Evolutionary conservation across 306 rosid genomes (phyloP).

Genomic region (Morella rubra): DNA sequence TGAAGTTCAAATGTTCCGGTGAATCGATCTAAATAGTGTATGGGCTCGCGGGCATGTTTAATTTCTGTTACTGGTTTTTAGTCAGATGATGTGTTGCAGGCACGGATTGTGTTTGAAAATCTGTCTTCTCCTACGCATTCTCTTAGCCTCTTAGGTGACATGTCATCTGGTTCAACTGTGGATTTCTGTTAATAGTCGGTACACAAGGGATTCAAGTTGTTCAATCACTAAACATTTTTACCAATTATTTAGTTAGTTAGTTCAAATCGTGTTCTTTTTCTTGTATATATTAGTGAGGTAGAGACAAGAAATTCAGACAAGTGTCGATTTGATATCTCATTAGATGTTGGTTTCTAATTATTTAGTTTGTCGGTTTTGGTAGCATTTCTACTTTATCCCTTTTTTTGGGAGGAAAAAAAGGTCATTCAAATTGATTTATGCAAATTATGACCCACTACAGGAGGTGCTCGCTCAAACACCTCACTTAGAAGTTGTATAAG

Average conservation of each 20-base stretch:
- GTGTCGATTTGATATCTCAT: not conserved
- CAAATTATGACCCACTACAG: not conserved
- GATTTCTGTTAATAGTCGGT: not conserved
- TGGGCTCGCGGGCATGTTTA: too few species aligned
- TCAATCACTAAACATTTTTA: not conserved
- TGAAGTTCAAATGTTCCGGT: too few species aligned
- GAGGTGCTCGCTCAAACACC: not conserved
- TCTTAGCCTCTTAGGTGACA: not conserved
- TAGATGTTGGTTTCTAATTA: not conserved
- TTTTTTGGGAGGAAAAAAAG: not conserved
- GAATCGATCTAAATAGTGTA: too few species aligned
- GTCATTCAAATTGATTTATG: not conserved
- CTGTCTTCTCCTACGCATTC: not conserved
- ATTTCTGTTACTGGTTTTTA: too few species aligned
- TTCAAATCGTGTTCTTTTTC: too few species aligned
- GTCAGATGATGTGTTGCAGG: too few species aligned
- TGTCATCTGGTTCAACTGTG: not conserved
- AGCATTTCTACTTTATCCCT: not conserved
- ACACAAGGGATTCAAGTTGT: not conserved
- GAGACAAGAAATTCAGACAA: too few species aligned
- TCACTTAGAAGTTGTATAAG: not conserved
- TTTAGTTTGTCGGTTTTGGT: not conserved
- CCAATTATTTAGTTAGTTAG: too few species aligned
- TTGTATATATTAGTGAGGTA: too few species aligned
- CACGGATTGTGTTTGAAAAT: not conserved